Base-by-base conservation (phyloP, 2,329 filamentous ascomycete species). In the Pyricularia sp. region DNA sequence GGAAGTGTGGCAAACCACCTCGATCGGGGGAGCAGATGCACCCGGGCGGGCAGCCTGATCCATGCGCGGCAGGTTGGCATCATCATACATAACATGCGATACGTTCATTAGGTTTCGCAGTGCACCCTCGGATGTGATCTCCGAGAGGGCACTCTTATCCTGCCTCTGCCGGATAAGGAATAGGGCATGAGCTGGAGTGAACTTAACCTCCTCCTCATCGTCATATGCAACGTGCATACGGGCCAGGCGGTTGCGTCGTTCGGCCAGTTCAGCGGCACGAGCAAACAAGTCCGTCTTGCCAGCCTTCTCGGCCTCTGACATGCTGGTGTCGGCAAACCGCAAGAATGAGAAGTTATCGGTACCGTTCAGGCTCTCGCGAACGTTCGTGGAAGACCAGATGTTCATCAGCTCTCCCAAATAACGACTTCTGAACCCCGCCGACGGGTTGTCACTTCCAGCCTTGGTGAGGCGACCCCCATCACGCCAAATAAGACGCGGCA, bases 351-450 rank as follows among this genome's bases (percentile, higher is more conserved):
- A 97, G 1, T 86, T 83, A 16, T 85, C 83, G 62, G 83, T 80
- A 0, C 83, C 81, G 26, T 81, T 78, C 12, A 82, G 76, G 68
- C 86, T 91, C 62, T 85, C 78, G 13, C 82, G 81, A 59, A 97
- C 83, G 70, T 97, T 86, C 62, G 93, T 87, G 0, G 91, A 88
- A 1, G 86, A 85, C 87, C 91, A 99, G 64, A 99, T 87, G 72
- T 96, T 97, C 86, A 97, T 88, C 76, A 96, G 78, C 69, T 96
- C 87, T 35, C 84, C 78, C 26, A 97, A 76, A 68, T 89, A 91
- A 73, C 88, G 90, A 70, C 84, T 87, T 66, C 84, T 84, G 83
- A 94, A 96, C 3, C 93, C 93, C 61, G 90, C 91, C 67, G 79
- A 83, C 3, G 78, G 73, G 71, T 96, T 97, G 68, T 88, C 85